Conservation (phyloP, 352 stramenopile genomes). For the Saprolegnia parasitica region DNA sequence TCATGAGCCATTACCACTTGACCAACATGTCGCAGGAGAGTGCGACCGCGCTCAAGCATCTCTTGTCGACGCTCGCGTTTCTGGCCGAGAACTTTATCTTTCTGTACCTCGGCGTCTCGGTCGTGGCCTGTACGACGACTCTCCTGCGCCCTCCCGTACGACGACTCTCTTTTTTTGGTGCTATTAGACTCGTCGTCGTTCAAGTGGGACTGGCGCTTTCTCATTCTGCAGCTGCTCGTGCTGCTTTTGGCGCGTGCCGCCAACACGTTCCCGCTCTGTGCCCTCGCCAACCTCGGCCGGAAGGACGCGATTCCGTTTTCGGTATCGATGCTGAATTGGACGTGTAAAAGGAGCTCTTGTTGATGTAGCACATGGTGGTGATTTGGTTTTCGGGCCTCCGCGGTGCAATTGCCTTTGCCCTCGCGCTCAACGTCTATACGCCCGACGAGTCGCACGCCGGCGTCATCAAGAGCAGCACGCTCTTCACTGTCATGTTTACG, state of each 20-base stretch:
- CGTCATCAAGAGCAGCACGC: conserved; percentile 70
- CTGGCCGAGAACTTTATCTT: conserved; percentile 87
- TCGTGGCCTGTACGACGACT: conserved; percentile 61
- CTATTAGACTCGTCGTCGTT: conserved; percentile 55
- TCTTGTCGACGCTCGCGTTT: conserved; percentile 75
- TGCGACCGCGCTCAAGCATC: conserved; percentile 62
- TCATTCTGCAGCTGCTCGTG: conserved; percentile 60
- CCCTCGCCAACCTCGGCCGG: conserved; percentile 62
- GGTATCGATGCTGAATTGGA: neutral
- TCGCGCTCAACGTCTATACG: conserved; percentile 68
- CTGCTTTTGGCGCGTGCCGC: conserved; percentile 62
- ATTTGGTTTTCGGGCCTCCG: conserved; percentile 91
- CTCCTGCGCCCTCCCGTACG: too few relatives aligned
- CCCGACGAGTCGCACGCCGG: conserved; percentile 48
- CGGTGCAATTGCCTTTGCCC: conserved; percentile 90
- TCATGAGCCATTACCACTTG: conserved; percentile 85
- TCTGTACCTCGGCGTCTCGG: conserved; percentile 81
- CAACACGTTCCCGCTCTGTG: conserved; percentile 76
- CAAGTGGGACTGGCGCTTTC: conserved; percentile 82
- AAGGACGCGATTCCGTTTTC: conserved; percentile 63
- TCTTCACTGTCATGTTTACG: conserved; percentile 81
- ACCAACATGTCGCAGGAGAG: conserved; percentile 78
- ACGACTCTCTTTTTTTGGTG: too few relatives aligned
- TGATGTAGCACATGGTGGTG: conserved; percentile 63
- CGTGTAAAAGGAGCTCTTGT: neutral